Evolutionary conservation across 2,329 filamentous ascomycete genomes (phyloP), one percentile per base, ranked within the genome.

Genomic region (Hypoxylon sp.): DNA sequence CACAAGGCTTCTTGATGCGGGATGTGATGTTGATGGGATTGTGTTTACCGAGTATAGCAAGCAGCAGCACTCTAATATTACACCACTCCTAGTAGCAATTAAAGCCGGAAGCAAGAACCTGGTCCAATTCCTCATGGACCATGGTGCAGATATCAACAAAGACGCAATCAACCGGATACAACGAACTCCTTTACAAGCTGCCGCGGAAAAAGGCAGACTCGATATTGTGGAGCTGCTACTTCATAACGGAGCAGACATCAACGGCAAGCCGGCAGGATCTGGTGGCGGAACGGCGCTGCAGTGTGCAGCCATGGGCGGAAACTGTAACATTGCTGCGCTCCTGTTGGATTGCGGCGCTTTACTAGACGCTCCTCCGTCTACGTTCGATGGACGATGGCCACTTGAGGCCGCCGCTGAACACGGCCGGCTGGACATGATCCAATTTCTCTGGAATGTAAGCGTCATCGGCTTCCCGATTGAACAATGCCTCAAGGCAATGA

Each of bases 141-240:
- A 43, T 8, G 67, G 65, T 4, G 70, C 70, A 2, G 11, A 69
- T 14, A 32, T 72, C 21, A 72, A 73, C 46, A 50, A 56, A 39
- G 34, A 50, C 5, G 57, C 69, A 9, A 45, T 5, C 2, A 16
- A 59, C 8, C 52, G 56, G 1, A 43, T 68, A 7, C 65, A 12
- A 5, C 34, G 25, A 21, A 73, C 70, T 2, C 69, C 73, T 2
- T 47, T 74, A 9, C 72, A 74, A 27, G 61, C 63, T 5, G 71
- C 71, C 1, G 69, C 70, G 8, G 29, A 63, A 29, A 3, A 52
- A 11, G 71, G 70, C 0, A 52, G 56, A 7, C 30, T 70, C 7
- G 63, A 68, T 2, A 67, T 73, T 12, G 60, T 70, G 3, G 53
- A 67, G 11, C 25, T 71, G 11, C 61, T 74, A 5, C 58, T 74